Evolutionary conservation across 495 filamentous ascomycete species (phyloP).

Genomic region (Talaromyces ruber): DNA sequence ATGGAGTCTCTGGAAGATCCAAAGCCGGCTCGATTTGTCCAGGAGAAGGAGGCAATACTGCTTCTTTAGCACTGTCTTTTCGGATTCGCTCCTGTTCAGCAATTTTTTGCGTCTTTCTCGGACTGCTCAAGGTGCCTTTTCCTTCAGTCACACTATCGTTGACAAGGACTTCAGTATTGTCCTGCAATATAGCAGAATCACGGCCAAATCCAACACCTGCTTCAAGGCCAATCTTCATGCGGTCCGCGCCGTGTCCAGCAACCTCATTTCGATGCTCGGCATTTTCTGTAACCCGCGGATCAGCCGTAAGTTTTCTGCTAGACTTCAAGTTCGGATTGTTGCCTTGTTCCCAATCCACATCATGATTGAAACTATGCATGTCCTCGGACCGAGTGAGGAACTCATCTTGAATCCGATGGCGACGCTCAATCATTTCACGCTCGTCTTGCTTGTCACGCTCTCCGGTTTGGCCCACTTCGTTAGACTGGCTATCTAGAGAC

Average conservation of each 20-base stretch:
- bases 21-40: conserved; percentile 15
- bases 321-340: conserved; percentile 53
- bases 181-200: conserved; percentile 55
- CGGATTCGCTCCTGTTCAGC: conserved; percentile 11
- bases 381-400: conserved; percentile 51
- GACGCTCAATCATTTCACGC: conserved; percentile 45
- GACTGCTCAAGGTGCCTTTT: conserved; percentile 44
- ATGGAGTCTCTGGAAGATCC: conserved; percentile 14
- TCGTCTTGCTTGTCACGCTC: conserved; percentile 38
- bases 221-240: conserved; percentile 49
- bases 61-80: conserved; percentile 29
- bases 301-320: conserved; percentile 50
- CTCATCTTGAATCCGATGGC: conserved; percentile 52
- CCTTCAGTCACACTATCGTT: conserved; percentile 51
- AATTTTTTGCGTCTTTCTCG: conserved; percentile 25
- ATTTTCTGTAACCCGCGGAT: conserved; percentile 56
- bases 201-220: conserved; percentile 49
- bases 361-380: conserved; percentile 77
- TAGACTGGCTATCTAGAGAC: conserved; percentile 23
- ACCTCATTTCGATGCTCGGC: conserved; percentile 64
- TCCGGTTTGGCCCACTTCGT: conserved; percentile 23
- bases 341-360: conserved; percentile 62
- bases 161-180: conserved; percentile 58
- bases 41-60: conserved; percentile 41
- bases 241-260: conserved; percentile 65